These are phyloP conservation scores for Ogataea hybrid DNA, from an alignment of 1,139 yeast species.

Conservation along the genomic window DNA sequence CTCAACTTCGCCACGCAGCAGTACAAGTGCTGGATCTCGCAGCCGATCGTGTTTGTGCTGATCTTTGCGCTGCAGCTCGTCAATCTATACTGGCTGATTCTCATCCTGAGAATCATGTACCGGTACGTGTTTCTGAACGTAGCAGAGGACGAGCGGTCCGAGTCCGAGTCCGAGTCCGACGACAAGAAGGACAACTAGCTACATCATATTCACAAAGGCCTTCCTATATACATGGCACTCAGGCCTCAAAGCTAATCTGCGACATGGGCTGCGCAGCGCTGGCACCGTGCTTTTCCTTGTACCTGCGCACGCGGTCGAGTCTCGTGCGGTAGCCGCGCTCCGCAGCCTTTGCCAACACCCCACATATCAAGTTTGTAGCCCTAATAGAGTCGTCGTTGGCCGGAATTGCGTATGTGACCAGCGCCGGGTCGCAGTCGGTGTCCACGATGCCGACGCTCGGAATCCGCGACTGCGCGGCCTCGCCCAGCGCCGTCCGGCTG, in stretches of 20 bases:
- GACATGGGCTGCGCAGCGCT: constrained; percentile 16
- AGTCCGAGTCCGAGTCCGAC: constrained; percentile 69
- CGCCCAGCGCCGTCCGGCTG: constrained; percentile 75
- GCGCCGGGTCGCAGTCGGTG: constrained; percentile 87
- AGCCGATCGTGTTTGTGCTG: constrained; percentile 78
- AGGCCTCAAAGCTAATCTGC: constrained; percentile 7
- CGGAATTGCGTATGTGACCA: constrained; percentile 92
- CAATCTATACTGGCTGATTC: constrained; percentile 81
- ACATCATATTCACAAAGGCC: not conserved
- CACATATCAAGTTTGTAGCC: constrained; percentile 73
- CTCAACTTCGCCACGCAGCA: constrained; percentile 91
- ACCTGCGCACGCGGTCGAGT: constrained; percentile 38
- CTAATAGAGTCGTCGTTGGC: constrained; percentile 94
- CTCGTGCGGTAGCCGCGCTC: constrained; percentile 69
- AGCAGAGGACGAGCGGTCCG: constrained; percentile 85
- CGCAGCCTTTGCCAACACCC: constrained; percentile 84
- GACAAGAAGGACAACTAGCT: constrained; percentile 33
- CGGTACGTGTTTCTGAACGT: constrained; percentile 56
- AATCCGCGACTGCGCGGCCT: constrained; percentile 77
- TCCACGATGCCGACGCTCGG: constrained; percentile 95
- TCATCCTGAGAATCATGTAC: constrained; percentile 74
- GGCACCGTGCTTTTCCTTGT: constrained; percentile 32
- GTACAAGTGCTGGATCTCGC: constrained; percentile 95
- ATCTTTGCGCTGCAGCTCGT: constrained; percentile 80
- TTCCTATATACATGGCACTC: constrained; percentile 5